These are phyloP conservation scores for Colletotrichum gigasporum DNA, from an alignment of 2,329 filamentous ascomycete species.

Conservation along the genomic window DNA sequence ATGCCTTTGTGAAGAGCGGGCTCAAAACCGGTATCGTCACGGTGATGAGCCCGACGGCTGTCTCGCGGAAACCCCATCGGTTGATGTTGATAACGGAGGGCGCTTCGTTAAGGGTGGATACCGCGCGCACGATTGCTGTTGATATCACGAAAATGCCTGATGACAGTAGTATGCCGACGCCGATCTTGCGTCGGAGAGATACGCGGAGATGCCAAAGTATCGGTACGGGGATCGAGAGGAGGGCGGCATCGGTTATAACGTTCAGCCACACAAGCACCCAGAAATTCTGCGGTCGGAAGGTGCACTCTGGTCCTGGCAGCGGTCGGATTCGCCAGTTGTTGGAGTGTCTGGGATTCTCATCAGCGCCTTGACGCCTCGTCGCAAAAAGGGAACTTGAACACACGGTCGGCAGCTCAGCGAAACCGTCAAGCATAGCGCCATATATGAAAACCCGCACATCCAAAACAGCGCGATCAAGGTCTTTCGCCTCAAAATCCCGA, in stretches of 20 bases:
- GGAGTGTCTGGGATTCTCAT: conserved; percentile 1
- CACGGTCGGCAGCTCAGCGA: conserved; percentile 33
- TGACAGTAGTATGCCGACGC: conserved; percentile 36
- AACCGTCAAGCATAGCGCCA: conserved; percentile 28
- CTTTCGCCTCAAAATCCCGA: conserved; percentile 29
- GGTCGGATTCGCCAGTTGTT: conserved; percentile 38
- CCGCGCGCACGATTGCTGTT: conserved; percentile 36
- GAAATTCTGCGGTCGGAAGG: conserved; percentile 36
- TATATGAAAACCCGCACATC: conserved; percentile 33
- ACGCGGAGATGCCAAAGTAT: conserved; percentile 36
- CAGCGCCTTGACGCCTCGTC: neutral
- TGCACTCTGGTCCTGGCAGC: conserved; percentile 32
- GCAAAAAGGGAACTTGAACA: neutral
- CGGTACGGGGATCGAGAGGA: conserved; percentile 38
- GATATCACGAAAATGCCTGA: conserved; percentile 40
- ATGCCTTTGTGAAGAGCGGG: conserved; percentile 30
- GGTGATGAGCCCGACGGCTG: conserved; percentile 36
- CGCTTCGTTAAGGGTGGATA: conserved; percentile 32
- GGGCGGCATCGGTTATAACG: conserved; percentile 36
- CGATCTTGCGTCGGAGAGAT: conserved; percentile 29
- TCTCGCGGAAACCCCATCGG: conserved; percentile 33
- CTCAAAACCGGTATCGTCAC: conserved; percentile 33
- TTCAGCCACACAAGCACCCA: conserved; percentile 36
- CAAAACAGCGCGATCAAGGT: conserved; percentile 33
- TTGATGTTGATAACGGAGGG: conserved; percentile 39